Evolutionary conservation across 306 rosid genomes (phyloP), one percentile per base, ranked within the genome.

Genomic region (Canavalia ensiformis): DNA sequence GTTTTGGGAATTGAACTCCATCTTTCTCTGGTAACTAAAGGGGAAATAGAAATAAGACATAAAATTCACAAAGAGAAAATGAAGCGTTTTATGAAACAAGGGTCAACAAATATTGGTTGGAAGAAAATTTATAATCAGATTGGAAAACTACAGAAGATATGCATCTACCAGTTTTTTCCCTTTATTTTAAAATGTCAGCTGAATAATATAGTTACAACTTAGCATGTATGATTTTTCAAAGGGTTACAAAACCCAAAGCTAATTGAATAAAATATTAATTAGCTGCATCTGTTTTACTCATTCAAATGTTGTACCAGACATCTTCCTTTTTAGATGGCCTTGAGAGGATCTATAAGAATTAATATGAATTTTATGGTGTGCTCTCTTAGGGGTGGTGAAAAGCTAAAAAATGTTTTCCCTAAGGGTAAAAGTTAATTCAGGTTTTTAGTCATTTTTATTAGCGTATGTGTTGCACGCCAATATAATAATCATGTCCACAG

Each of bases 291-390:
- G 13, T 18, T 8, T 68, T 83, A 78, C 69, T 80, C 89, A 63
- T 83, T 88, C 89, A 80, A 57, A 74, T 76, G 50, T 74, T 80
- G 84, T 63, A 80, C 72, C 49, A 80, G 91, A 72, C 87, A 81
- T 82, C 72, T 88, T 80, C 54, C 84, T 85, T 85, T 18, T 84
- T 79, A 66, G 59, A 69, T 49, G 72, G 70, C 45, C 49, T 39
- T 49, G 81, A 80, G 79, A 80, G 87, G 76, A 76, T 86, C 70
- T 68, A 85, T 8, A 50, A 72, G 82, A 74, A 46, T 69, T 68
- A 69, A 51, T 74, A 70, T 60, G 74, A 79, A 50, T 82, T 74
- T 72, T 28, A 62, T 67, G 4, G 60, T 60, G 58, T 83, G 80
- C 77, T 76, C 79, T 76, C 63, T 88, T 80, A 54, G 77, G 66